Conservation (phyloP, 2,329 filamentous ascomycete genomes). For the Aspergillus bombycis region DNA sequence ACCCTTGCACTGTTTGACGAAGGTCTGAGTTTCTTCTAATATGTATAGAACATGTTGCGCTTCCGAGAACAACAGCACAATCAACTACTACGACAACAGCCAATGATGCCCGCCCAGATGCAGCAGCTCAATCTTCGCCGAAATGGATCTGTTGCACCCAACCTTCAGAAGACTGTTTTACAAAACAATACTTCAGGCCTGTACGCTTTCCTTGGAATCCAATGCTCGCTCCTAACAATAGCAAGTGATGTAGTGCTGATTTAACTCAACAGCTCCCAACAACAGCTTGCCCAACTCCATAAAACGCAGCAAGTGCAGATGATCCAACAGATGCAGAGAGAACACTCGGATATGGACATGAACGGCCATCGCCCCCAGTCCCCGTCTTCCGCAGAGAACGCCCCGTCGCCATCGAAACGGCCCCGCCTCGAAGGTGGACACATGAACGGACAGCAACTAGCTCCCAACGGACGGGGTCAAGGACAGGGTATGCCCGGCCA, state of each 20-base stretch:
- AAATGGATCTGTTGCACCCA: constrained; percentile 41
- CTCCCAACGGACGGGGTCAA: constrained; percentile 72
- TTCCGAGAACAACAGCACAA: constrained; percentile 76
- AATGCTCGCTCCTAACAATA: not conserved
- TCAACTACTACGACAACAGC: constrained; percentile 74
- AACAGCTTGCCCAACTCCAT: constrained; percentile 71
- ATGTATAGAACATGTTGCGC: constrained; percentile 62
- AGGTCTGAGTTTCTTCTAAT: constrained; percentile 7
- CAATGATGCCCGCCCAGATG: constrained; percentile 60
- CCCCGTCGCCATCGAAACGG: constrained; percentile 89
- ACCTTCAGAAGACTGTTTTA: constrained; percentile 73
- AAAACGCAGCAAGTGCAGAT: constrained; percentile 59
- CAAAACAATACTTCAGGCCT: constrained; percentile 64
- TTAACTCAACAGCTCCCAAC: constrained; percentile 55
- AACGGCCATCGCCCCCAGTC: constrained; percentile 80
- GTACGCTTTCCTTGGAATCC: constrained; percentile 33
- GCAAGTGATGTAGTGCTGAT: constrained; percentile 25
- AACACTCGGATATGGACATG: constrained; percentile 84
- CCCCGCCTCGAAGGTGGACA: constrained; percentile 75
- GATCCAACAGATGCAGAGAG: constrained; percentile 83
- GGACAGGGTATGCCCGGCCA: constrained; percentile 72
- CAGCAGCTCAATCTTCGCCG: constrained; percentile 64
- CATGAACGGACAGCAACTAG: constrained; percentile 78
- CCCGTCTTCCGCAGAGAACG: constrained; percentile 81
- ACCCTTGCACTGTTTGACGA: not conserved